Base-by-base conservation (phyloP, 2,329 filamentous ascomycete genomes). In the Fusarium transvaalense region DNA sequence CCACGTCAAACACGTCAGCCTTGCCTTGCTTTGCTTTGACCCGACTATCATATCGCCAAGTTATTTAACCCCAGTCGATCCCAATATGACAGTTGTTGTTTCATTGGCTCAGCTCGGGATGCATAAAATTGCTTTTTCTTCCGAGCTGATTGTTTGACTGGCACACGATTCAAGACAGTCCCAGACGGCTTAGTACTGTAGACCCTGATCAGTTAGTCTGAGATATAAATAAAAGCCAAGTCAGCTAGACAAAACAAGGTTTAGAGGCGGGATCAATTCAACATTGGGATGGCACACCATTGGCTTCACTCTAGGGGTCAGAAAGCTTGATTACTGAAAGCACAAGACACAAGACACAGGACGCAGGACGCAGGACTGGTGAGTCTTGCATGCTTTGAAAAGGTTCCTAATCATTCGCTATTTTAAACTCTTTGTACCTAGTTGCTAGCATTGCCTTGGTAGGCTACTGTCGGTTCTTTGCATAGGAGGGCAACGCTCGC, bases 1-100 rank as follows among this genome's bases (percentile, higher is more conserved):
- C 70, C 68, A 67, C 56, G 61, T 53, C 58, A 65, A 66, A 72
- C 58, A 69, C 69, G 69, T 72, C 63, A 73, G 71, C 67, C 61
- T 54, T 55, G 66, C 41, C 48, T 69, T 62, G 65, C 41, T 52
- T 69, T 62, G 65, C 41, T 52, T 69, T 62, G 65, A 38, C 55
- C 65, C 54, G 39, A 25, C 39, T 25, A 25, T 42, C 39, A 42
- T 54, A 68, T 62, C 61, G 53, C 48, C 66, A 69, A 54, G 64
- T 69, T 69, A 67, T 54, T 61, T 59, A 47, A 25, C 47, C 56
- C 61, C 35, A 38, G 56, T 48, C 61, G 55, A 64, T 67, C 62
- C 38, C 37, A 60, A 68, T 63, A 48, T 46, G 42, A 59, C 39
- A 47, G 43, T 66, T 45, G 31, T 53, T 38, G 39, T 66, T 65